Evolutionary conservation across 352 stramenopile species (phyloP).

Genomic region (Aphanomyces stellatus): DNA sequence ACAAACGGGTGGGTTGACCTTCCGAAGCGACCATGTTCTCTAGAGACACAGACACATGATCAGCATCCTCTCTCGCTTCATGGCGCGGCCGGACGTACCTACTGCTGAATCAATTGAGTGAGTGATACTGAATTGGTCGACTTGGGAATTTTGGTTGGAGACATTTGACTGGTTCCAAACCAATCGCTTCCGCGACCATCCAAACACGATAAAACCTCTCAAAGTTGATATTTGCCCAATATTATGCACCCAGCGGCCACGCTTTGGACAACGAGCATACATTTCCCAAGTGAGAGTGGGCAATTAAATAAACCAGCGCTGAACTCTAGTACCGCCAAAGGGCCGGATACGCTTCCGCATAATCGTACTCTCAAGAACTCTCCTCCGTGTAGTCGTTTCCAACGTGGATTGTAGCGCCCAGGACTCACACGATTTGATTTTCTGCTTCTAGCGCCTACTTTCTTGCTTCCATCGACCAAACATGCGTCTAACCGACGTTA

Average conservation of each 20-base stretch:
- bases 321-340: too few species aligned
- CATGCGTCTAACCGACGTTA: not conserved
- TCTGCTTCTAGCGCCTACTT: not conserved
- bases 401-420: too few species aligned
- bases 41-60: constrained; percentile 17
- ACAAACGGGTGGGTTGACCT: constrained; percentile 92
- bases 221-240: not conserved
- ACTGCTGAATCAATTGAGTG: constrained; percentile 23
- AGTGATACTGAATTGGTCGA: constrained; percentile 18
- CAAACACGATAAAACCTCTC: constrained; percentile 14
- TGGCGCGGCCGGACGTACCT: not conserved
- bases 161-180: constrained; percentile 19
- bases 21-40: constrained; percentile 87
- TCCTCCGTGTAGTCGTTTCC: too few species aligned
- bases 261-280: not conserved
- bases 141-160: not conserved
- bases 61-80: not conserved
- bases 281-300: not conserved
- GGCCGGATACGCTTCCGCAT: not conserved
- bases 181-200: constrained; percentile 19
- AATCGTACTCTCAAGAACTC: too few species aligned
- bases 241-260: too few species aligned
- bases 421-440: not conserved
- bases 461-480: too few species aligned
- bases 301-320: not conserved